A percentile compares a stretch with the other conserved stretches of the same genome.
phyloP scores from a whole-genome alignment of 2,329 filamentous ascomycete genomes.

The Chaetomium globosum region DNA sequence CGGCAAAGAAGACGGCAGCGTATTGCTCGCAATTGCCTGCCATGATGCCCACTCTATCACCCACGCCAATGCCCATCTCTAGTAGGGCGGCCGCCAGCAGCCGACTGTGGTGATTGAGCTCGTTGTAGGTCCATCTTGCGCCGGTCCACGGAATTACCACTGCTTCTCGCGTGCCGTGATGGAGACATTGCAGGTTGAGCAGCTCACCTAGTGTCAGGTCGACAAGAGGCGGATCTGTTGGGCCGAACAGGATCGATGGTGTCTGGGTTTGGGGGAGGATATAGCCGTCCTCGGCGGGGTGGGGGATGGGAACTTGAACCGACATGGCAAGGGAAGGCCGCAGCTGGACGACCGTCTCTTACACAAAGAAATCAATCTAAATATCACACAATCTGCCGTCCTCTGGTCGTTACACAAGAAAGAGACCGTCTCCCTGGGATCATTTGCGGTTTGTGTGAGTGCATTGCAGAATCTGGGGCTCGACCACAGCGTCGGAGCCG shows the following conservation, averaged over 20 bases:
- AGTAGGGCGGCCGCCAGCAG: conserved; percentile 67
- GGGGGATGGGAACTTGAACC: conserved; percentile 23
- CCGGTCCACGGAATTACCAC: conserved; percentile 76
- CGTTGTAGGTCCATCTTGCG: conserved; percentile 70
- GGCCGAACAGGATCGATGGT: conserved; percentile 67
- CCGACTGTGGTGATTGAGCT: conserved; percentile 64
- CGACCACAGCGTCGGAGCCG: conserved; percentile 21
- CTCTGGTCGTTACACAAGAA: conserved; percentile 5
- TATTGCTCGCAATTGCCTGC: conserved; percentile 81
- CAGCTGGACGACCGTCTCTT: not conserved
- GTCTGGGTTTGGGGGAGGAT: conserved; percentile 40
- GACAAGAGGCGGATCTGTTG: conserved; percentile 68
- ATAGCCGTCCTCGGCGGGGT: conserved; percentile 25
- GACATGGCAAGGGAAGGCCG: conserved; percentile 25
- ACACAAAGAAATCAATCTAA: too few species aligned
- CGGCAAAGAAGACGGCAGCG: conserved; percentile 73
- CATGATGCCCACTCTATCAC: conserved; percentile 75
- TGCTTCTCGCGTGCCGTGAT: conserved; percentile 67
- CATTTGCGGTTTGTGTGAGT: not conserved
- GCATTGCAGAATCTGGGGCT: conserved; percentile 4
- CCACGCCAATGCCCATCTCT: conserved; percentile 65
- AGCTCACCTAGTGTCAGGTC: conserved; percentile 73
- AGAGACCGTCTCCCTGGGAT: not conserved
- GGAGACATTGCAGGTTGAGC: conserved; percentile 68
- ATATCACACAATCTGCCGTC: not conserved